Conservation (phyloP, 441 rosid species). For the Eruca vesicaria region DNA sequence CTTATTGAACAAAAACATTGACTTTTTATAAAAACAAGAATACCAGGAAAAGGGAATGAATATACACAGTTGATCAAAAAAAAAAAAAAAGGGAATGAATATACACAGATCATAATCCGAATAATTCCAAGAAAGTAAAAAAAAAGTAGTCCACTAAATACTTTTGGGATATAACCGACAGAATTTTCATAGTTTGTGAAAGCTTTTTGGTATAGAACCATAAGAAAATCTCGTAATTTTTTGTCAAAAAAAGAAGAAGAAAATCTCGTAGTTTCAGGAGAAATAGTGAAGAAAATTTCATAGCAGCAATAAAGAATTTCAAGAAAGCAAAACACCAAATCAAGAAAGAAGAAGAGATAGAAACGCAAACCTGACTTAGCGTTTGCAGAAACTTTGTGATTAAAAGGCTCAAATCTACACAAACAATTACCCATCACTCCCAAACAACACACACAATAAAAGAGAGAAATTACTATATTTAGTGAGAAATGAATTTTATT, state of each 20-base stretch:
- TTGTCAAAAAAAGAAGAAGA: too few relatives aligned
- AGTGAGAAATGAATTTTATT: slow-evolving; percentile 17
- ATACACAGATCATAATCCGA: slow-evolving; percentile 26
- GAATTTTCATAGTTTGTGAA: slow-evolving; percentile 5
- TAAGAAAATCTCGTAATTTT: slow-evolving; percentile 4
- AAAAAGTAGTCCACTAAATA: neutral
- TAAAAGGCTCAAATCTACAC: slow-evolving; percentile 64
- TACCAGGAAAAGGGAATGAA: slow-evolving; percentile 8
- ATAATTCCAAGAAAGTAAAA: neutral
- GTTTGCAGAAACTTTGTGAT: slow-evolving; percentile 67
- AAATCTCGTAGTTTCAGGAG: slow-evolving; percentile 12
- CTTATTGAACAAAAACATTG: neutral
- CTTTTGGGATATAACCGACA: slow-evolving; percentile 6
- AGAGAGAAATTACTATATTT: slow-evolving; percentile 8
- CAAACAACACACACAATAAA: slow-evolving; percentile 5
- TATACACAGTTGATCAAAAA: slow-evolving; percentile 25
- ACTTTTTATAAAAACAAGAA: neutral
- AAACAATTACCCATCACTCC: slow-evolving; percentile 76
- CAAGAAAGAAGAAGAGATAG: neutral
- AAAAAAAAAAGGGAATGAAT: slow-evolving; percentile 17
- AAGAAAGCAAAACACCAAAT: neutral
- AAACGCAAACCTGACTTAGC: slow-evolving; percentile 67
- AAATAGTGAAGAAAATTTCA: neutral
- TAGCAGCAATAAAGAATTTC: slow-evolving; percentile 3
- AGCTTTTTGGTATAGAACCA: slow-evolving; percentile 7